Evolutionary conservation across 2,329 filamentous ascomycete genomes (phyloP).

Genomic region (Penicillium sp.): DNA sequence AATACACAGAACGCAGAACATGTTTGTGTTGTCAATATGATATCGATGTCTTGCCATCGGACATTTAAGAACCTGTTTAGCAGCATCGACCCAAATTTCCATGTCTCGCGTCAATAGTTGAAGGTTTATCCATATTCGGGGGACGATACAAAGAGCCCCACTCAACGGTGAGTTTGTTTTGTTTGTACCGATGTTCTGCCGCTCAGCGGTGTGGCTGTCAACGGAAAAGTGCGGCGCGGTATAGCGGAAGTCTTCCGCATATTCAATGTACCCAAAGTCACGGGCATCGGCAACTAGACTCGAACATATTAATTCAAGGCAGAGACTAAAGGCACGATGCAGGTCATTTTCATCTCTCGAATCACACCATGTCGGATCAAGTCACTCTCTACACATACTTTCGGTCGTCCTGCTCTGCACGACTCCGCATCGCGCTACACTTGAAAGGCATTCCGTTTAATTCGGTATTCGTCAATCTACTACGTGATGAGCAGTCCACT

Average conservation of each 20-base stretch:
- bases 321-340: too few species aligned
- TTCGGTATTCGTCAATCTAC: constrained; percentile 48
- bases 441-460: constrained; percentile 51
- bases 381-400: constrained; percentile 54
- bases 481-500: constrained; percentile 49
- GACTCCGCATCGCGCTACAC: constrained; percentile 55
- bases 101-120: constrained; percentile 40
- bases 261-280: constrained; percentile 6
- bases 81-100: constrained; percentile 37
- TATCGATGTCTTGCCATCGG: constrained; percentile 24
- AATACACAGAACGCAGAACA: constrained; percentile 32
- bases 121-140: constrained; percentile 31
- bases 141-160: too few species aligned
- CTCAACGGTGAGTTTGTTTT: too few species aligned
- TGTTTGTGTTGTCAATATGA: constrained; percentile 30
- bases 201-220: too few species aligned
- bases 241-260: too few species aligned
- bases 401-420: constrained; percentile 57
- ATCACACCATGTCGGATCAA: constrained; percentile 16
- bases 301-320: too few species aligned
- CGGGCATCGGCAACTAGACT: too few species aligned
- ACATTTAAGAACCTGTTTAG: constrained; percentile 37
- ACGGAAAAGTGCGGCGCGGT: too few species aligned
- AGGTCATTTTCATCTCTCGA: too few species aligned
- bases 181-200: too few species aligned